phyloP scores from a whole-genome alignment of 345 rosid species.

The Euclidium syriacum region DNA sequence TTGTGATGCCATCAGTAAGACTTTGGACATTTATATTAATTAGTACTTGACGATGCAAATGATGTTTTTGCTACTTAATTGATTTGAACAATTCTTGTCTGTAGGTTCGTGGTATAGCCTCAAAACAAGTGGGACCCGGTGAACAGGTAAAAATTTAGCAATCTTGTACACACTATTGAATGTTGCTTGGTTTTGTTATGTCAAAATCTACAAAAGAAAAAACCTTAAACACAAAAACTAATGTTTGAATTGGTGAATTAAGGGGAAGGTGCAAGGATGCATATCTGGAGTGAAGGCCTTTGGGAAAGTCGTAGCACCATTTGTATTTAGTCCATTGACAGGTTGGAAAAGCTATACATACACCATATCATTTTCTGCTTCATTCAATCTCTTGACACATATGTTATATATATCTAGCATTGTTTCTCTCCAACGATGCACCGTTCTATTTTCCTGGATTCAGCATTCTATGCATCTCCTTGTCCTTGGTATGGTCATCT shows the following conservation, averaged over 20 bases:
- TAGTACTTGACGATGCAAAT: neutral
- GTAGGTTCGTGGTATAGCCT: slow-evolving; percentile 58
- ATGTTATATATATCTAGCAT: slow-evolving; percentile 37
- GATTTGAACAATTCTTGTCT: neutral
- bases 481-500: slow-evolving; percentile 44
- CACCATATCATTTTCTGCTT: neutral
- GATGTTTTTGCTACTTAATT: neutral
- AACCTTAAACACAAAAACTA: neutral
- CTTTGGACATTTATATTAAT: neutral
- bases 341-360: slow-evolving; percentile 30
- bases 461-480: slow-evolving; percentile 58
- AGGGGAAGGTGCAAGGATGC: slow-evolving; percentile 97
- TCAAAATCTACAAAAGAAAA: neutral
- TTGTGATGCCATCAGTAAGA: slow-evolving; percentile 65
- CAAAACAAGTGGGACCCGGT: slow-evolving; percentile 65
- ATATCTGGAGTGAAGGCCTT: slow-evolving; percentile 67
- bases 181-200: neutral
- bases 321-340: slow-evolving; percentile 83
- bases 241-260: slow-evolving; percentile 12
- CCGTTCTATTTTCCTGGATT: slow-evolving; percentile 91
- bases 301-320: slow-evolving; percentile 68
- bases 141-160: slow-evolving; percentile 57
- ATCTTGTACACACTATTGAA: neutral
- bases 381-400: neutral
- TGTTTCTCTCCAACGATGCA: slow-evolving; percentile 68